Percentiles rank a stretch among this genome's conserved stretches.
phyloP scores from a whole-genome alignment of 2,329 filamentous ascomycete genomes.

The Exophiala alcalophila region DNA sequence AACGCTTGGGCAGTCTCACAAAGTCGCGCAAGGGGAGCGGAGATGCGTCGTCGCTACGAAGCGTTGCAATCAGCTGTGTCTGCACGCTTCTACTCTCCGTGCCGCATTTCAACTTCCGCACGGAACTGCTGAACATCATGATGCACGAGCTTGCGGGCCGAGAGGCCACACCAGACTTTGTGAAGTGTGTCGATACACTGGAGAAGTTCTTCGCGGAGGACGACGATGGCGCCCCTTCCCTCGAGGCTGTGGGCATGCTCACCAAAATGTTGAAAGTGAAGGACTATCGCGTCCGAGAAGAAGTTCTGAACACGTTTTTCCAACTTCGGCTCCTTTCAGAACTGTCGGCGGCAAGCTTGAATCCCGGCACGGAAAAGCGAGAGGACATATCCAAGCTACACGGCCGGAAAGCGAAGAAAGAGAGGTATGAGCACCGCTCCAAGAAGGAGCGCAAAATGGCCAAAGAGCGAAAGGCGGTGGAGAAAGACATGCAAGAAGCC shows the following conservation, averaged over 20 bases:
- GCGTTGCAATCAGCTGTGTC: constrained; percentile 78
- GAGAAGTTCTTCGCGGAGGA: constrained; percentile 81
- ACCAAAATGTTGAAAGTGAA: constrained; percentile 93
- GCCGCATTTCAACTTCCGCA: constrained; percentile 95
- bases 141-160: constrained; percentile 76
- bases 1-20: constrained; percentile 67
- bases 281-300: constrained; percentile 79
- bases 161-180: constrained; percentile 69
- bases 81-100: constrained; percentile 77
- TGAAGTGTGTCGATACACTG: constrained; percentile 72
- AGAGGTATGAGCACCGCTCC: constrained; percentile 80
- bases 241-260: constrained; percentile 80
- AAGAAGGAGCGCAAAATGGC: constrained; percentile 80
- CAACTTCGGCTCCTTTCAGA: constrained; percentile 84
- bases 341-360: constrained; percentile 71
- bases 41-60: constrained; percentile 52
- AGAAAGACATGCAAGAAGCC: constrained; percentile 90
- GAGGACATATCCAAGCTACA: constrained; percentile 45
- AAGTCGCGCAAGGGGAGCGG: constrained; percentile 50
- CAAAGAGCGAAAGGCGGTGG: constrained; percentile 81
- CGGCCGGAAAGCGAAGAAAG: constrained; percentile 61
- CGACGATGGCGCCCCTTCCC: constrained; percentile 81
- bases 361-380: constrained; percentile 67
- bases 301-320: constrained; percentile 84
- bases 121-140: constrained; percentile 81